Percentiles rank a stretch among this genome's conserved stretches.
phyloP scores from a whole-genome alignment of 768 basidiomycete species.

The Scleroderma citrinum region DNA sequence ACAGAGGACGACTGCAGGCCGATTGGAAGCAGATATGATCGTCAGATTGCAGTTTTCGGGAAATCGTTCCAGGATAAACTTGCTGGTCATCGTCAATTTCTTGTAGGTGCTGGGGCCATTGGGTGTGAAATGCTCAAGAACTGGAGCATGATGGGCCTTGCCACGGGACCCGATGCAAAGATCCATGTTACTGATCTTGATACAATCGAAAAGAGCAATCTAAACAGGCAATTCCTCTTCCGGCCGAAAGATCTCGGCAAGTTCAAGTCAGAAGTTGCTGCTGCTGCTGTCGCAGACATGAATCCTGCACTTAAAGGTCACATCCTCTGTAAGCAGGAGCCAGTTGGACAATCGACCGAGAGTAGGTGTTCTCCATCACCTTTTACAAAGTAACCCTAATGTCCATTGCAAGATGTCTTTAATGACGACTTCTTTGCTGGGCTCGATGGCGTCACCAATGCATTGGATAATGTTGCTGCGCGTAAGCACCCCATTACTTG shows the following conservation, averaged over 20 bases:
- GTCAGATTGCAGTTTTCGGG: slow-evolving; percentile 95
- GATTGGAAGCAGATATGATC: slow-evolving; percentile 80
- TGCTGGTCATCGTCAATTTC: slow-evolving; percentile 84
- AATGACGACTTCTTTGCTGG: slow-evolving; percentile 81
- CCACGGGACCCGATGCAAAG: slow-evolving; percentile 65
- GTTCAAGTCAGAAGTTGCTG: slow-evolving; percentile 96
- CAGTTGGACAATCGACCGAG: slow-evolving; percentile 90
- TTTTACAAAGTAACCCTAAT: slow-evolving; percentile 8
- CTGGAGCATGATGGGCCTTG: slow-evolving; percentile 99
- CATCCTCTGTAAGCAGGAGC: slow-evolving; percentile 84
- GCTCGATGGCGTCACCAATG: slow-evolving; percentile 95
- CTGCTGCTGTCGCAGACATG: slow-evolving; percentile 89
- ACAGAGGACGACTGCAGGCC: slow-evolving; percentile 83
- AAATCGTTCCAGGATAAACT: slow-evolving; percentile 90
- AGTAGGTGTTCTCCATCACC: slow-evolving; percentile 44
- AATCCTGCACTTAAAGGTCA: slow-evolving; percentile 86
- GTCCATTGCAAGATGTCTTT: slow-evolving; percentile 61
- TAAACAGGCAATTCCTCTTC: slow-evolving; percentile 98
- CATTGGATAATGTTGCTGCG: slow-evolving; percentile 93
- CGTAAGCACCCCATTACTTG: slow-evolving; percentile 45
- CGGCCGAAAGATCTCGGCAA: slow-evolving; percentile 92
- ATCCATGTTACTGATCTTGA: slow-evolving; percentile 97
- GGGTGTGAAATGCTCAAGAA: slow-evolving; percentile 99
- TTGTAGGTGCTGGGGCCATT: slow-evolving; percentile 98
- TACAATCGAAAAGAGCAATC: slow-evolving; percentile 98